Evolutionary conservation across 2,329 filamentous ascomycete genomes (phyloP).

Genomic region (Clonostachys rosea): DNA sequence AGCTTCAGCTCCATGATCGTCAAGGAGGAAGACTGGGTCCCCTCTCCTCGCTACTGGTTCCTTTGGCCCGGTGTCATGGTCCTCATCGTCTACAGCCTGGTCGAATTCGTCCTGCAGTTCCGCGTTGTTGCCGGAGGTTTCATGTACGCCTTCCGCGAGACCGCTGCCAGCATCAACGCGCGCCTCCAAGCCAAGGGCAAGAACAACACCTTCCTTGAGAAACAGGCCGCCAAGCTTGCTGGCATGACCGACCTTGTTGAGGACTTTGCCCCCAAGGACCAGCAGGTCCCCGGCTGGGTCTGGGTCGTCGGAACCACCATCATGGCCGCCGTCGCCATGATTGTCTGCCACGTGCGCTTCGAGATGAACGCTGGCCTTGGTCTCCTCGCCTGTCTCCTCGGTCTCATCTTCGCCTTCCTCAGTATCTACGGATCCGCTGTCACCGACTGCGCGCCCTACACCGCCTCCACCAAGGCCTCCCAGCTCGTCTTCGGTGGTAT

Average conservation of each 20-base stretch:
- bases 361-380: slow-evolving; percentile 52
- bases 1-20: slow-evolving; percentile 22
- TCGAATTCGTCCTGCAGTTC: slow-evolving; percentile 33
- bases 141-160: slow-evolving; percentile 23
- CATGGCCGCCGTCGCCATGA: slow-evolving; percentile 45
- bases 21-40: slow-evolving; percentile 16
- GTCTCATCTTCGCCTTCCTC: slow-evolving; percentile 55
- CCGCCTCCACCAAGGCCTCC: slow-evolving; percentile 63
- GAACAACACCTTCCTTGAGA: slow-evolving; percentile 21
- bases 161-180: slow-evolving; percentile 20
- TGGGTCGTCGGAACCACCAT: slow-evolving; percentile 40
- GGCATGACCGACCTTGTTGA: slow-evolving; percentile 22
- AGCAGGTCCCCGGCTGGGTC: slow-evolving; percentile 49
- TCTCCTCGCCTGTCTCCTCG: slow-evolving; percentile 49
- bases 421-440: slow-evolving; percentile 45
- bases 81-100: slow-evolving; percentile 31
- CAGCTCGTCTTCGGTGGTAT: slow-evolving; percentile 65
- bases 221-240: slow-evolving; percentile 26
- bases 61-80: slow-evolving; percentile 38
- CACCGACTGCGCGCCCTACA: slow-evolving; percentile 57
- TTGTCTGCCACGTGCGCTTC: slow-evolving; percentile 46
- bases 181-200: slow-evolving; percentile 21
- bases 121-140: slow-evolving; percentile 25
- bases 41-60: slow-evolving; percentile 35
- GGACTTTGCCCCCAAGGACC: slow-evolving; percentile 30